Evolutionary conservation across 208 protist species (phyloP), one percentile per base, ranked within the genome.

Genomic region (Porcisia hertigi): DNA sequence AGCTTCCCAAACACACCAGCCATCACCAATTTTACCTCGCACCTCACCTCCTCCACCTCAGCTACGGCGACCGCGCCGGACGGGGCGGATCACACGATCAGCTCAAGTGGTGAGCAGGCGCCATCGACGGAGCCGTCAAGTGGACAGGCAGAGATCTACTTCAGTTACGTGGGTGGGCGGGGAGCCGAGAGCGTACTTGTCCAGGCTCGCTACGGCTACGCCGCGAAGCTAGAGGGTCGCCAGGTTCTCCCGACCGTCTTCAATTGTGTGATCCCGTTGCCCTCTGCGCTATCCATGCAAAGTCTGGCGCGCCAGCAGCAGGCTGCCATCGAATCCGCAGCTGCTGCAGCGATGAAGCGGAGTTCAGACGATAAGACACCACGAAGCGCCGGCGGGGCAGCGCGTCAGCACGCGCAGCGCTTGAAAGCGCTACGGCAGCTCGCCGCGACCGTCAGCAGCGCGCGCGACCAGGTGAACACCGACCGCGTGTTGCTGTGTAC

Each of bases 131-230:
- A 88, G 45, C 55, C n/a, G 58, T 65, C 55, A 34, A 75, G 30
- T 53, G 71, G 43, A 72, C 88, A 91, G 62, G 82, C 77, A 49
- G 90, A 96, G 70, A 77, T 94, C 1, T 82, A 88, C 71, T 87
- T 96, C 63, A 79, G 79, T 47, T 81, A 82, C 58, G 82, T 94
- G 1, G 88, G 85, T 5, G 92, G 92, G 3, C 84, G 92, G 25
- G 92, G 92, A 3, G 79, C 76, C 6, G 88, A 90, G 54, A 93
- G 89, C 74, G 74, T 84, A 11, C 80, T 94, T 6, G 57, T 92
- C 43, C 84, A 91, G 79, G 92, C 90, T 0, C 86, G 86, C 41
- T 96, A 94, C 81, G 92, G 92, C 71, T 94, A 93, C 65, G 86
- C 90, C 23, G 88, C 92, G 12, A 69, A 85, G 45, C 62, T 83